phyloP scores from a whole-genome alignment of 2,329 filamentous ascomycete species.

The Cladosporium austrohemisphaericum region DNA sequence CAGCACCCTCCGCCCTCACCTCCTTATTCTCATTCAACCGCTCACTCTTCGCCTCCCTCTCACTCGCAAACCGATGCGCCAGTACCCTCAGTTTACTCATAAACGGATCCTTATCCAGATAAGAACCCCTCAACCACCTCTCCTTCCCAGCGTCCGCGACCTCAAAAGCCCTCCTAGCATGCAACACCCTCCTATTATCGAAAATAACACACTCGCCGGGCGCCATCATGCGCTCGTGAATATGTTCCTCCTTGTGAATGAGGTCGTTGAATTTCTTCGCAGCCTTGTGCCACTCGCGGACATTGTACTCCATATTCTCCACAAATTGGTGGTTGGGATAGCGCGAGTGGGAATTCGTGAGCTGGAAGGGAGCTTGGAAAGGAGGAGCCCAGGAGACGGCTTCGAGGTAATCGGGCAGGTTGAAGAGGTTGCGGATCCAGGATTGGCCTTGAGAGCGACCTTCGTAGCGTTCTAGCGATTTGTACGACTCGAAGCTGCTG shows the following conservation, averaged over 20 bases:
- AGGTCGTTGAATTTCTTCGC: slow-evolving; percentile 55
- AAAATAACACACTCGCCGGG: slow-evolving; percentile 92
- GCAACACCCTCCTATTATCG: slow-evolving; percentile 79
- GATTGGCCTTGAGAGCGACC: background rate
- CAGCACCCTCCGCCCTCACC: too few species aligned
- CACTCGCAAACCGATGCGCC: slow-evolving; percentile 8
- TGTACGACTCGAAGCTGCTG: background rate
- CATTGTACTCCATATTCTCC: background rate
- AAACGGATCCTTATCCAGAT: slow-evolving; percentile 67
- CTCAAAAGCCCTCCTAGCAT: slow-evolving; percentile 76
- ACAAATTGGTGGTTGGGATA: background rate
- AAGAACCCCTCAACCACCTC: slow-evolving; percentile 81
- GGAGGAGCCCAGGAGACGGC: slow-evolving; percentile 36
- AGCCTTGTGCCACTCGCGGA: slow-evolving; percentile 47
- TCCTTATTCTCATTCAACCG: too few species aligned
- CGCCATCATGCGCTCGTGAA: slow-evolving; percentile 69
- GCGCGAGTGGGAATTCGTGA: background rate
- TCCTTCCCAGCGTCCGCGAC: slow-evolving; percentile 55
- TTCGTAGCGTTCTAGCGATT: background rate
- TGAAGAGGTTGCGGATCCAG: background rate
- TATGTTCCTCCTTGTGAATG: slow-evolving; percentile 55
- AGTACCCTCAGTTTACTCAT: slow-evolving; percentile 34
- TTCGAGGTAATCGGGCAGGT: slow-evolving; percentile 24
- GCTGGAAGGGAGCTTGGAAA: slow-evolving; percentile 31
- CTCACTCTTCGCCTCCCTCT: slow-evolving; percentile 4